phyloP scores from a whole-genome alignment of 441 rosid genomes.

The Pelargonium citronellum region DNA sequence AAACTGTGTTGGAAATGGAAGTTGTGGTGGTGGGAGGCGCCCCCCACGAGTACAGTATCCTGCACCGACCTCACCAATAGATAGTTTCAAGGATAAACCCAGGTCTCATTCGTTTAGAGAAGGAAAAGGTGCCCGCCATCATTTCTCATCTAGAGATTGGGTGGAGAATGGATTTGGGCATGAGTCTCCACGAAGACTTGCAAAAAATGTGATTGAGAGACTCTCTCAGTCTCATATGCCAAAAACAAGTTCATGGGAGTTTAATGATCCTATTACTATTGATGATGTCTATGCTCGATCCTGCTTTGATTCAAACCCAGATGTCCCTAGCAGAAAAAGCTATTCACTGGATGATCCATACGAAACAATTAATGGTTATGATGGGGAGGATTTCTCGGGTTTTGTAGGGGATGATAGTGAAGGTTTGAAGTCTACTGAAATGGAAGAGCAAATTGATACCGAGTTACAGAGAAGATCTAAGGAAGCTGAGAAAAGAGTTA shows the following conservation, averaged over 20 bases:
- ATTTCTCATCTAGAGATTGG: constrained; percentile 52
- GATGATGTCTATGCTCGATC: constrained; percentile 71
- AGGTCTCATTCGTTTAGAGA: constrained; percentile 74
- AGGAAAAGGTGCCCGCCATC: constrained; percentile 41
- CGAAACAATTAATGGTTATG: constrained; percentile 31
- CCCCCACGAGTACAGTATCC: constrained; percentile 62
- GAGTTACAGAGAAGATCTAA: constrained; percentile 54
- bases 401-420: constrained; percentile 24
- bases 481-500: constrained; percentile 71
- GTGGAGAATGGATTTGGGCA: constrained; percentile 53
- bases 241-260: constrained; percentile 43
- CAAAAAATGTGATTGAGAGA: constrained; percentile 78
- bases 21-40: constrained; percentile 39
- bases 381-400: constrained; percentile 32
- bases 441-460: constrained; percentile 43
- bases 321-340: constrained; percentile 35
- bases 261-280: constrained; percentile 57
- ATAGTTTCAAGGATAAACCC: constrained; percentile 31
- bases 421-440: constrained; percentile 31
- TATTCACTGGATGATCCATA: constrained; percentile 37
- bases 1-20: constrained; percentile 37
- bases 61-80: constrained; percentile 66
- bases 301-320: constrained; percentile 38
- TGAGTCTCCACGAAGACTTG: constrained; percentile 75
- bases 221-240: constrained; percentile 56